Conservation (phyloP, 805 yeast species). For the Saturnispora galanensis region DNA sequence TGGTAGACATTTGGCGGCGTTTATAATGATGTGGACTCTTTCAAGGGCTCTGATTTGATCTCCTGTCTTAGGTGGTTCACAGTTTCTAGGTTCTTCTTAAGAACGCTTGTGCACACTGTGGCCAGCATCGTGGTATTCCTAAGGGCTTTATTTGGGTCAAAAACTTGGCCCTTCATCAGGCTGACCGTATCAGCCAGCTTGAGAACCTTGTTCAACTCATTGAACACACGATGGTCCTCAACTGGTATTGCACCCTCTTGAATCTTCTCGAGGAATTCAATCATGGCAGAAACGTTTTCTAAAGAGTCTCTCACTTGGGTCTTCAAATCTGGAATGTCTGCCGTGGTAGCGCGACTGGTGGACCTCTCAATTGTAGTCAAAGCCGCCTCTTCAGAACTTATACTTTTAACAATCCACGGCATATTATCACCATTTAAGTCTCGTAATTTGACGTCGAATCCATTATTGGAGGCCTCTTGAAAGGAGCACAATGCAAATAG, state of each 20-base stretch:
- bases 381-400: background rate
- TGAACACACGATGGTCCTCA: constrained; percentile 1
- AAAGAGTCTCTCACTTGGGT: background rate
- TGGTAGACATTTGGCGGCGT: constrained; percentile 41
- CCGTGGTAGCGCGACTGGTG: background rate
- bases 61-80: background rate
- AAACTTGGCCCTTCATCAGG: too few relatives aligned
- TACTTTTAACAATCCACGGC: constrained; percentile 1
- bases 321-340: background rate
- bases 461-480: background rate
- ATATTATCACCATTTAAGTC: background rate
- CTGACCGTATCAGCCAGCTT: constrained; percentile 4
- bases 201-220: constrained; percentile 10
- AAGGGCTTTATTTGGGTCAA: too few relatives aligned
- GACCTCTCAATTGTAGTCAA: constrained; percentile 2
- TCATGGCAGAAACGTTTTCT: constrained; percentile 4
- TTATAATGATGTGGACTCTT: constrained; percentile 50
- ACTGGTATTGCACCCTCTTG: constrained; percentile 5
- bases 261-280: constrained; percentile 10
- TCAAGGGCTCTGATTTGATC: constrained; percentile 30
- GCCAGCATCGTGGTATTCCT: background rate
- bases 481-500: too few relatives aligned
- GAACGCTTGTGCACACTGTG: constrained; percentile 4
- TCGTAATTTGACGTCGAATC: background rate
- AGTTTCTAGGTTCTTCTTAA: constrained; percentile 5